Evolutionary conservation across 768 basidiomycete species (phyloP).

Genomic region (Leucosporidium scottii): DNA sequence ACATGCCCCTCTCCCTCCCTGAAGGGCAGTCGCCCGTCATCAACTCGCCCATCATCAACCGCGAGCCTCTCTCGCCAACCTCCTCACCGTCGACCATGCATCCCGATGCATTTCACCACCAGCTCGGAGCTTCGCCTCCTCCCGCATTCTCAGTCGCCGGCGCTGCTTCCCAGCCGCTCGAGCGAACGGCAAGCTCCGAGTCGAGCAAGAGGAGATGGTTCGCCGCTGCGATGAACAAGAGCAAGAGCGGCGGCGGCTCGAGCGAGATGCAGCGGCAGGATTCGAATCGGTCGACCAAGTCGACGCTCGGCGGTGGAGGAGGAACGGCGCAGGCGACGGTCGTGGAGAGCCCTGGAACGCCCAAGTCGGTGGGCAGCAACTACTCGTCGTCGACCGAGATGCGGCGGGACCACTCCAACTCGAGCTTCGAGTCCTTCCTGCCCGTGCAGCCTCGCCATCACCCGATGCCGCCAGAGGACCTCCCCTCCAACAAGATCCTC

Average conservation of each 20-base stretch:
- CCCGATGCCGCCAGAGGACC: constrained; percentile 6
- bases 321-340: neutral
- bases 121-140: neutral
- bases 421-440: neutral
- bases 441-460: neutral
- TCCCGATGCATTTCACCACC: neutral
- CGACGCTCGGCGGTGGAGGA: neutral
- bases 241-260: neutral
- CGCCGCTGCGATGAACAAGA: neutral
- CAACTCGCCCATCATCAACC: neutral
- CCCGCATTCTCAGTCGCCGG: no score
- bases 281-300: neutral
- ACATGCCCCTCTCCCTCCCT: constrained; percentile 5
- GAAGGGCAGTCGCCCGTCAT: neutral
- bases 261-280: constrained; percentile 5
- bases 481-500: constrained; percentile 13
- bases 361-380: constrained; percentile 16
- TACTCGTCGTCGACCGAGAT: constrained; percentile 22
- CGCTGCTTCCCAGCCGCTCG: neutral
- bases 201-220: neutral
- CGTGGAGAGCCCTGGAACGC: constrained; percentile 10
- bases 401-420: constrained; percentile 9
- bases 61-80: neutral
- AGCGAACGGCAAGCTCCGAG: no score
- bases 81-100: no score